A percentile compares a stretch with the other conserved stretches of the same genome.
Conservation (phyloP, 2,329 filamentous ascomycete species). For the Monosporascus cannonballus region DNA sequence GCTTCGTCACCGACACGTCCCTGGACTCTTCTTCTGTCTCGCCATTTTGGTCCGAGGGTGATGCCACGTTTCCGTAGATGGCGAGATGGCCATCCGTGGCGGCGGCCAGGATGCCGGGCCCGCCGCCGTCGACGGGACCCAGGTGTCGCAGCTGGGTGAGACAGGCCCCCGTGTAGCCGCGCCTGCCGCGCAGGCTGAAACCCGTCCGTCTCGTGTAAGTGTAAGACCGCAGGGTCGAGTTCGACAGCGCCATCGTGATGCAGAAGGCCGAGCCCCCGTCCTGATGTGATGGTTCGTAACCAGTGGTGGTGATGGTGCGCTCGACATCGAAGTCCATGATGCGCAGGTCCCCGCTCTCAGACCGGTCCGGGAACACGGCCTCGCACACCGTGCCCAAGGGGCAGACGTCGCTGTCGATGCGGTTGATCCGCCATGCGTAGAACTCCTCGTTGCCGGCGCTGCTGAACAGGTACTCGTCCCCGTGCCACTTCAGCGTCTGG, state of each 20-base stretch:
- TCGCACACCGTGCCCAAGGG: constrained; percentile 53
- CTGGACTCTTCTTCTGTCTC: neutral
- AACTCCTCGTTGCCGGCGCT: constrained; percentile 87
- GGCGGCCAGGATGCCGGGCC: constrained; percentile 53
- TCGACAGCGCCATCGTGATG: constrained; percentile 73
- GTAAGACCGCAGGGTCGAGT: constrained; percentile 68
- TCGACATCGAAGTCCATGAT: constrained; percentile 72
- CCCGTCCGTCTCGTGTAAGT: constrained; percentile 34
- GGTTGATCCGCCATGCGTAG: constrained; percentile 68
- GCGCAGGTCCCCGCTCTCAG: constrained; percentile 59
- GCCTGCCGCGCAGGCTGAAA: constrained; percentile 46
- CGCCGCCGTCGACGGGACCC: constrained; percentile 12
- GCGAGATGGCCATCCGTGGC: constrained; percentile 77
- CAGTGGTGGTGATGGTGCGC: constrained; percentile 12
- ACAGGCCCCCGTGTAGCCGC: constrained; percentile 66
- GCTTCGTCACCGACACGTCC: constrained; percentile 27
- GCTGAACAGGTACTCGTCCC: constrained; percentile 69
- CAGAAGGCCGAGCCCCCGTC: constrained; percentile 34
- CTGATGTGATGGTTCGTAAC: constrained; percentile 2
- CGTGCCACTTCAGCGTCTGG: constrained; percentile 73
- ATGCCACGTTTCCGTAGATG: constrained; percentile 41
- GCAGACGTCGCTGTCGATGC: constrained; percentile 41
- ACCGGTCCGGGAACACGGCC: constrained; percentile 45
- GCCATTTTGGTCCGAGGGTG: neutral
- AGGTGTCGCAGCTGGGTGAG: constrained; percentile 59